Base-by-base conservation (phyloP, 2,329 filamentous ascomycete species). In the Claviceps humidiphila region DNA sequence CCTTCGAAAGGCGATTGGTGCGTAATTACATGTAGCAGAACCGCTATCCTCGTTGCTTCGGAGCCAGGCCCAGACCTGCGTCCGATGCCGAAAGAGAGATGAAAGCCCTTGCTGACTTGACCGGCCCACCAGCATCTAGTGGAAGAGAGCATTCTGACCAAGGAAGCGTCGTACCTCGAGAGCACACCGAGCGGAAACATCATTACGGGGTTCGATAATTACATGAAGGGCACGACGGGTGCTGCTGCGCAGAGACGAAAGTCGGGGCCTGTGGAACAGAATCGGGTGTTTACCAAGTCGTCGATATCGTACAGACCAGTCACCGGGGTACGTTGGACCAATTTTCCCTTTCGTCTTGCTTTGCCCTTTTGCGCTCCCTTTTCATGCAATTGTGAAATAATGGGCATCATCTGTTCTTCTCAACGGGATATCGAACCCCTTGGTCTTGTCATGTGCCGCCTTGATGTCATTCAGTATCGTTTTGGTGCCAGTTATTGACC, bases 181-280 rank as follows among this genome's bases (percentile, higher is more conserved):
- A 89, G 89, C 62, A 94, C 89, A 4, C 84, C 83, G 14, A 81
- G 76, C 60, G 93, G 93, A 45, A 98, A 98, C 71, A 97, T 98
- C 64, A 91, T 98, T 66, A 89, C 87, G 48, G 93, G 93, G 22
- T 98, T 98, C 68, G 93, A 98, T 68, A 94, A 89, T 65, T 98
- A 97, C 71, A 94, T 95, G 74, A 98, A 98, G 69, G 90, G 88
- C 51, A 78, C 77, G 17, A 77, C 80, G 8, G 79, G 81, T n/a
- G 74, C 76, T 1, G 76, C 77, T 4, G 76, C 82, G 11, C 75
- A 80, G 58, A 74, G 85, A 63, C 78, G 82, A 61, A 80, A 85
- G 66, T 75, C 77, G 24, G 78, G 78, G 5, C 72, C 84, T 48
- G 75, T 75, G 55, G 87, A 90, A 50, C 76, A 79, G 59, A 86